phyloP scores from a whole-genome alignment of 495 filamentous ascomycete species.

The Podospora bellae-mahoneyi region DNA sequence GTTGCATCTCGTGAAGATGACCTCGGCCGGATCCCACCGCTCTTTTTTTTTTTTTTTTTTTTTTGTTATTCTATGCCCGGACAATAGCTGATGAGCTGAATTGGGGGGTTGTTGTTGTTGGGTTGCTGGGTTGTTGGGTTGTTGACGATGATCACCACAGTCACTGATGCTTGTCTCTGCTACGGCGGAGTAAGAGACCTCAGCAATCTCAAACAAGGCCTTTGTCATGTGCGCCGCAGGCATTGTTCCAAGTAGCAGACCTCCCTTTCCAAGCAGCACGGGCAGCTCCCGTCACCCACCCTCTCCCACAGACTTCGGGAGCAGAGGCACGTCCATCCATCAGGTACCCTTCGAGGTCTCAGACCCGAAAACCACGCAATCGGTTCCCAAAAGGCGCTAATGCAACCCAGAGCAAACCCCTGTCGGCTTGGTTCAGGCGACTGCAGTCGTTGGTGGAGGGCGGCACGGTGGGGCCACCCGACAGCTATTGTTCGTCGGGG shows the following conservation, averaged over 20 bases:
- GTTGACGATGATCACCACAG: too few species aligned
- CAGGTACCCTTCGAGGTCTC: background rate
- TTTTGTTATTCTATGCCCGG: too few species aligned
- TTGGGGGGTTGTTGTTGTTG: too few species aligned
- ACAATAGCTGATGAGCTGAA: too few species aligned
- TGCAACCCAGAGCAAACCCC: slow-evolving; percentile 11
- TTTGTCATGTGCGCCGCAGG: background rate
- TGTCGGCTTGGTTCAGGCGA: slow-evolving; percentile 5
- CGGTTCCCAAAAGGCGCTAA: slow-evolving; percentile 21
- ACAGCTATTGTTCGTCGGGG: background rate
- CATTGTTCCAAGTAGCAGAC: background rate
- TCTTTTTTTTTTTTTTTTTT: too few species aligned
- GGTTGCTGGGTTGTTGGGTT: too few species aligned
- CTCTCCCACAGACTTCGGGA: background rate
- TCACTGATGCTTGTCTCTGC: too few species aligned
- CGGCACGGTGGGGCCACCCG: background rate
- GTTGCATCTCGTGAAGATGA: background rate
- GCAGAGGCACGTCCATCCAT: background rate
- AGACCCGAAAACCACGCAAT: slow-evolving; percentile 17
- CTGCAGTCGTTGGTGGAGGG: background rate
- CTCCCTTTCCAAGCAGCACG: background rate
- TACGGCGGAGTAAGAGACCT: too few species aligned
- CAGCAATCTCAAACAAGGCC: background rate
- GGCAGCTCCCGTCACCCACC: background rate
- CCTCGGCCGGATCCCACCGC: too few species aligned